Evolutionary conservation across 495 filamentous ascomycete species (phyloP), one percentile per base, ranked within the genome.

Genomic region (Apiosordaria backusii): DNA sequence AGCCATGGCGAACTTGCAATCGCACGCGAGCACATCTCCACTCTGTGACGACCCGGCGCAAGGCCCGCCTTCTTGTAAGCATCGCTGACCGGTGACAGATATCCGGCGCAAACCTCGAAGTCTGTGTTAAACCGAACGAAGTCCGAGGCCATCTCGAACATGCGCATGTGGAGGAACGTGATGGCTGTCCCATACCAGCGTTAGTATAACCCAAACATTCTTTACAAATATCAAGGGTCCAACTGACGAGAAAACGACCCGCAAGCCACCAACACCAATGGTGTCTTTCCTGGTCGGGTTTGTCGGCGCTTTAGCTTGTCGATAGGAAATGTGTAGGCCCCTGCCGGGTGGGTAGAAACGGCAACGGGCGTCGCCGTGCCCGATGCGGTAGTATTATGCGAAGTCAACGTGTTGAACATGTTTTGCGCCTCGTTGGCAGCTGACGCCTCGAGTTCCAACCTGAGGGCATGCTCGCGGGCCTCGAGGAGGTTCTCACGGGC

Each of bases 111-210:
- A 19, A 97, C 84, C 76, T 97, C 93, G 74, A 89, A 97, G 35
- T 92, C 82, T 50, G 91, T 92, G 79, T 88, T 91, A 77, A 93
- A 72, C 61, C 87, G 86, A 68, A 87, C 88, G 77, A 89, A 91
- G 80, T 94, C 90, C 71, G 86, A 84, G 2, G 91, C 91, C 89
- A 94, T 92, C 70, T 96, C 93, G 73, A 96, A 96, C 92, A 97
- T 94, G 74, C 92, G 91, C 62, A 97, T 83, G 75, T 97, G 92
- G 29, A 97, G 85, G 76, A 89, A 92, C 26, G 92, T 96, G 69
- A 90, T 87, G 19, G 92, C 93, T 63, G 24, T 3, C 35, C 35
- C 35, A 1, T 45, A 15, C 35, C 35, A 3, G 35, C 13, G 35
- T 45, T 45, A 45, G 35, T 15, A 45, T 13, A 45, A 45, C 5